Conservation (phyloP, 2,329 filamentous ascomycete genomes). For the Sporothrix brunneoviolacea region DNA sequence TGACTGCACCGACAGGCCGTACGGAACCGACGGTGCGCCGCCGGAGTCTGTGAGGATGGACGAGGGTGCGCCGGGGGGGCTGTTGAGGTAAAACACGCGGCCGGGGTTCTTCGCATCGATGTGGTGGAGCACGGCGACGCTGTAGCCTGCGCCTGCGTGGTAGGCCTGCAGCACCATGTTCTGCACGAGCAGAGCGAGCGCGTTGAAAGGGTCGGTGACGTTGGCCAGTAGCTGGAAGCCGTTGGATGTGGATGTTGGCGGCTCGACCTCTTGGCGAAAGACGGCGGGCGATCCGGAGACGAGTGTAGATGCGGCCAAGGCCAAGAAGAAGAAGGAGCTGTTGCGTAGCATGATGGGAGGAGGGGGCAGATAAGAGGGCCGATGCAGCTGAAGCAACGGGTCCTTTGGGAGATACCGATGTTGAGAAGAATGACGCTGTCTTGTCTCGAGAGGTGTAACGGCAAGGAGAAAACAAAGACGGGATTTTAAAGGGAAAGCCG, state of each 20-base stretch:
- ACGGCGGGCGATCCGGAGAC: background rate
- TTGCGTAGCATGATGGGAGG: background rate
- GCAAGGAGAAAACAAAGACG: too few relatives aligned
- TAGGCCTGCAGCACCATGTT: constrained; percentile 20
- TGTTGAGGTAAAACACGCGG: constrained; percentile 44
- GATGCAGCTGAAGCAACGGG: too few relatives aligned
- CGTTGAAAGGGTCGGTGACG: constrained; percentile 1
- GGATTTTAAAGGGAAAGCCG: too few relatives aligned
- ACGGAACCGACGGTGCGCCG: constrained; percentile 25
- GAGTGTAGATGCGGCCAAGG: background rate
- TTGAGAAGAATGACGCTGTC: too few relatives aligned
- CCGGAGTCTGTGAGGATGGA: constrained; percentile 34
- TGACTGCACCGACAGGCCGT: constrained; percentile 28
- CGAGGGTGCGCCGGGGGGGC: constrained; percentile 26
- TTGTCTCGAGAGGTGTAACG: too few relatives aligned
- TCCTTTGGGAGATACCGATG: too few relatives aligned
- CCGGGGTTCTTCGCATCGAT: constrained; percentile 17
- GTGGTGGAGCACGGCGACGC: constrained; percentile 30
- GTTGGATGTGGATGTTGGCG: background rate
- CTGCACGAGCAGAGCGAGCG: background rate
- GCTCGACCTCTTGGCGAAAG: background rate
- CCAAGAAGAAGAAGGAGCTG: background rate
- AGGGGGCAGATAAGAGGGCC: too few relatives aligned
- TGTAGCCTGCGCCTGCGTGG: constrained; percentile 37
- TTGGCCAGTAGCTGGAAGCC: constrained; percentile 14